Evolutionary conservation across 768 basidiomycete species (phyloP).

Genomic region (Pleurotus eryngii): DNA sequence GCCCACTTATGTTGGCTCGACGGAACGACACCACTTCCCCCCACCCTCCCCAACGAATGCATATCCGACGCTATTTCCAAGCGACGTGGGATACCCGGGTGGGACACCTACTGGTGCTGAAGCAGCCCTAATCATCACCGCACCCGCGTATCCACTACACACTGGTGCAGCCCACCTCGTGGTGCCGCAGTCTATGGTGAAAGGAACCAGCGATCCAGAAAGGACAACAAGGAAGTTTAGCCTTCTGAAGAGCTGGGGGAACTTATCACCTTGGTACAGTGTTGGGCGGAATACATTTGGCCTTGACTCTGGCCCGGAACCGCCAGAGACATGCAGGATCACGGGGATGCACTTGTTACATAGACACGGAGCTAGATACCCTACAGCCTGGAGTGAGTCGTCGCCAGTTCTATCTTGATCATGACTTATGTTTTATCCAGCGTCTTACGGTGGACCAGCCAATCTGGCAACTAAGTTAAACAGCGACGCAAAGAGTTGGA

Average conservation of each 20-base stretch:
- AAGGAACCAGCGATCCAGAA: conserved; percentile 12
- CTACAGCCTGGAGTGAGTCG: conserved; percentile 59
- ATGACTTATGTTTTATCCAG: conserved; percentile 25
- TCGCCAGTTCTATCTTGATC: not conserved
- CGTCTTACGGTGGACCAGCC: conserved; percentile 59
- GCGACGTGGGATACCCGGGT: conserved; percentile 74
- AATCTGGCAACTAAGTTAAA: conserved; percentile 56
- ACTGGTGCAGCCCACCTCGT: conserved; percentile 66
- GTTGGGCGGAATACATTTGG: conserved; percentile 66
- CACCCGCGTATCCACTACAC: conserved; percentile 76
- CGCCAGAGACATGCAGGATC: conserved; percentile 66
- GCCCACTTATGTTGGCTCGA: conserved; percentile 70
- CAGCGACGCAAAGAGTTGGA: conserved; percentile 54
- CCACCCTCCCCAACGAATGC: conserved; percentile 72
- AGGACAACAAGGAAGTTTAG: conserved; percentile 42
- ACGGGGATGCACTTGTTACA: conserved; percentile 79
- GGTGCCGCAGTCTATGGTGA: conserved; percentile 35
- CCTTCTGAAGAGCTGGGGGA: conserved; percentile 79
- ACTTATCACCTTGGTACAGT: conserved; percentile 84
- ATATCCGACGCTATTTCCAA: conserved; percentile 71
- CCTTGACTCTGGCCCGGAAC: conserved; percentile 64
- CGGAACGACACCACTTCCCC: conserved; percentile 65
- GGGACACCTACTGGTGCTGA: conserved; percentile 80
- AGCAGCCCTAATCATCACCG: conserved; percentile 67
- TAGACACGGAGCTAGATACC: conserved; percentile 76